Evolutionary conservation across 139 green algal genomes (phyloP).

Genomic region (Penium margaritaceum): DNA sequence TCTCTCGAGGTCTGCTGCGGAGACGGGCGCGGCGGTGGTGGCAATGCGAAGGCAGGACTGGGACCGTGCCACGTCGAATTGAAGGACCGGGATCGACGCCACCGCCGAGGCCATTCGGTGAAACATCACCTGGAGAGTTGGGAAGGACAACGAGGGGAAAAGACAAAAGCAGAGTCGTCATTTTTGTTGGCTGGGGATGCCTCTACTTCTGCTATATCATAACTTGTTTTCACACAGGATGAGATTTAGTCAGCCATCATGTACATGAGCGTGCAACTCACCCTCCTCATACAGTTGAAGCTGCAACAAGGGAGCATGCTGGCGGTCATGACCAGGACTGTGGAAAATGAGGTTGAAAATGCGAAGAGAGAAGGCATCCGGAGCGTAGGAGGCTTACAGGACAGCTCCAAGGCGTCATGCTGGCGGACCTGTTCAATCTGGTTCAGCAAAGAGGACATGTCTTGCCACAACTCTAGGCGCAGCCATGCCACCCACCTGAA

Average conservation of each 20-base stretch:
- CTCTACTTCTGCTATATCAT: background rate
- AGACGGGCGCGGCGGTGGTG: conserved; percentile 36
- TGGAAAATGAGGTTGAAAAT: background rate
- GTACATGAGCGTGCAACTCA: too few species aligned
- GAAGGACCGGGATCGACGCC: background rate
- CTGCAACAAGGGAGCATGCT: too few species aligned
- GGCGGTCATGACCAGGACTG: background rate
- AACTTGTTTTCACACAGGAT: too few species aligned
- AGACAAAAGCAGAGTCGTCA: background rate
- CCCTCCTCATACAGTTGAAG: too few species aligned
- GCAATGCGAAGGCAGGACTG: conserved; percentile 33
- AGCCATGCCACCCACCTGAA: conserved; percentile 4
- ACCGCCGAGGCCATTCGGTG: conserved; percentile 23
- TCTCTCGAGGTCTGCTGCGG: conserved; percentile 30
- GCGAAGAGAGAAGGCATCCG: background rate
- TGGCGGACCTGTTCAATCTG: background rate
- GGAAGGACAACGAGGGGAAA: background rate
- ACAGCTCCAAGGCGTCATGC: background rate
- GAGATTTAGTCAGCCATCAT: too few species aligned
- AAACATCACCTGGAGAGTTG: conserved; percentile 14
- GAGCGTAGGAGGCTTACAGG: background rate
- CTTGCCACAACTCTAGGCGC: too few species aligned
- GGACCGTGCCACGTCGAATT: conserved; percentile 7
- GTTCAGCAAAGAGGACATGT: background rate
- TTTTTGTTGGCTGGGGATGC: background rate